Percentiles rank a stretch among this genome's conserved stretches.
phyloP scores from a whole-genome alignment of 2,329 filamentous ascomycete species.

The Neophaeococcomyces aloes region DNA sequence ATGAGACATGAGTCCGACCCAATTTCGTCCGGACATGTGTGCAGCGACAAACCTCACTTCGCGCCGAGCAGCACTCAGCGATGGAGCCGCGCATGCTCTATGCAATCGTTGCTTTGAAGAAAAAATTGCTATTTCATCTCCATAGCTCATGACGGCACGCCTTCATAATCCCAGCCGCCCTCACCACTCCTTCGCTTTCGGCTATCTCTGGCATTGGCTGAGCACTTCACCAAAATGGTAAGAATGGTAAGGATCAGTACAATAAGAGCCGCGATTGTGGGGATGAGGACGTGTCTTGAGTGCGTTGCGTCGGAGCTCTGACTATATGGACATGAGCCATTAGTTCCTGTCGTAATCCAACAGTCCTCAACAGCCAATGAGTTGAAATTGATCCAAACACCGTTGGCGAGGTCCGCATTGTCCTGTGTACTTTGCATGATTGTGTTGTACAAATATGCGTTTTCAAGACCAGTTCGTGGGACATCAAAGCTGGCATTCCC shows the following conservation, averaged over 20 bases:
- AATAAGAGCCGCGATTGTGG: conserved; percentile 52
- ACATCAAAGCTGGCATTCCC: conserved; percentile 42
- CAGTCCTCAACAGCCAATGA: conserved; percentile 46
- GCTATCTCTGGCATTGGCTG: conserved; percentile 47
- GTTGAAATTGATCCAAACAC: conserved; percentile 53
- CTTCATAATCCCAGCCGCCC: conserved; percentile 56
- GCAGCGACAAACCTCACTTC: no score
- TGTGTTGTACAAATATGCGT: conserved; percentile 45
- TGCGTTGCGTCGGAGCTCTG: conserved; percentile 33
- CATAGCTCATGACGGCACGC: conserved; percentile 43
- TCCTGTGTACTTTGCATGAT: conserved; percentile 25
- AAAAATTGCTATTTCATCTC: no score
- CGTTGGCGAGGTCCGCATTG: conserved; percentile 16
- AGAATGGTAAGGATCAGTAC: conserved; percentile 51
- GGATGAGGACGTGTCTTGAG: conserved; percentile 45
- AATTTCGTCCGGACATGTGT: neutral
- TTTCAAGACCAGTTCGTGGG: conserved; percentile 54
- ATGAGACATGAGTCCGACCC: no score
- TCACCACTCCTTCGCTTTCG: conserved; percentile 41
- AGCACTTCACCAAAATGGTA: conserved; percentile 55
- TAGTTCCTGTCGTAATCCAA: conserved; percentile 49
- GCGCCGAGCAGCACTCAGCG: no score
- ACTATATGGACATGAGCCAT: conserved; percentile 49
- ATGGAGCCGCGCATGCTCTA: no score
- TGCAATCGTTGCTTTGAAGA: no score